Conservation (phyloP, 306 rosid genomes). For the Castanea mollissima region DNA sequence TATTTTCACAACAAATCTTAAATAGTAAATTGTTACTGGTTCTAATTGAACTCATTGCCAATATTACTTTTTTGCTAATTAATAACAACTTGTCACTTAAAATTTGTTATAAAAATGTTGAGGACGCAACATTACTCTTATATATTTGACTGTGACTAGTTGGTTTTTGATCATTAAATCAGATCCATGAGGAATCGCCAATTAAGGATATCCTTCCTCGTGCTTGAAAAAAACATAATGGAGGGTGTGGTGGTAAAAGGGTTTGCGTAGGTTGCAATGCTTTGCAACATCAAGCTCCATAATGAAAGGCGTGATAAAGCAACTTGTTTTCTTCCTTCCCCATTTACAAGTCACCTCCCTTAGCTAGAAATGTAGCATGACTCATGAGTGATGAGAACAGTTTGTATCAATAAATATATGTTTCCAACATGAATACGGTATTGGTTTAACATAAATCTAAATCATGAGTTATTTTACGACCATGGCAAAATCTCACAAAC, state of each 20-base stretch:
- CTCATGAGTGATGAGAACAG: not conserved
- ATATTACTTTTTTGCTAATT: not conserved
- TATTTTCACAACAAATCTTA: accelerated
- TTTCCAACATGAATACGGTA: no score
- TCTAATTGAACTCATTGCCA: accelerated
- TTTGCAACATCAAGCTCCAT: constrained; percentile 33
- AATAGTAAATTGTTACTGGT: no score
- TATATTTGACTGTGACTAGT: constrained; percentile 30
- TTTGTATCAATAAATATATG: not conserved
- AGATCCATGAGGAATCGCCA: constrained; percentile 26
- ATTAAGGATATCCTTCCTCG: not conserved
- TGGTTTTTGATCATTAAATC: not conserved
- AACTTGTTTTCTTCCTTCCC: not conserved
- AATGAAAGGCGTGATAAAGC: constrained; percentile 33
- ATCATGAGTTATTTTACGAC: no score
- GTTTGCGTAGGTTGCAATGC: constrained; percentile 46
- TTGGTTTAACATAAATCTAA: no score
- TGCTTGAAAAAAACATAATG: constrained; percentile 13
- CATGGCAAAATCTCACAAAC: no score
- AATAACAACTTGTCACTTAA: not conserved
- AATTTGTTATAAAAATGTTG: no score
- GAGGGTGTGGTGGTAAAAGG: constrained; percentile 17
- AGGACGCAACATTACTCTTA: accelerated
- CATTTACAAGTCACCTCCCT: constrained; percentile 5
- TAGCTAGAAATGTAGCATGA: not conserved